Base-by-base conservation (phyloP, 805 yeast species). In the Naumovozyma dairenensis region DNA sequence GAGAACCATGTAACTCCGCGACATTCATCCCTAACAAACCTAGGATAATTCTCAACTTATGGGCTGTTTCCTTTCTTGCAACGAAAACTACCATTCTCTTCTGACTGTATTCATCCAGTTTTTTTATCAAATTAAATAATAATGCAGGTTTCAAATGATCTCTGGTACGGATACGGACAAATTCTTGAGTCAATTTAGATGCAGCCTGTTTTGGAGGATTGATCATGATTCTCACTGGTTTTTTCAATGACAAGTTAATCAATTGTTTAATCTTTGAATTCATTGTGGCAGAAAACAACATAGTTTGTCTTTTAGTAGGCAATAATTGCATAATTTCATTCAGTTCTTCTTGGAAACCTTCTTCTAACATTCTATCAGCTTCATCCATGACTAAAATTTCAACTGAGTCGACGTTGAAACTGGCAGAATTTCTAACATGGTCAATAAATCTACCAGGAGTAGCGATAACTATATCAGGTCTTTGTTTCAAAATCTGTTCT, bases 361-460 rank as follows among this genome's bases (percentile, higher is more conserved):
- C 99, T 57, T 92, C 99, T 48, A 92, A 71, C 97, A 92, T 92
- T 66, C 98, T 77, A 69, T 92, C 98, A 39, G 98, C 98, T 66
- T 92, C 98, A 66, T 92, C 98, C 46, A 92, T 71, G 20, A 92
- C 93, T 49, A 92, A 66, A 34, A 92, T 82, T 63, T 92, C 98
- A 32, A 92, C 92, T 21, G 77, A 69, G 46, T 92, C 97, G 31
- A 86, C 93, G 31, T 77, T 75, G 57, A 92, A 92, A 33, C 92
- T 80, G 6, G 96, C 85, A 5, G 97, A 87, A 63, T 92, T 92
- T 55, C 97, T 71, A 36, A 92, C 75, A 62, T 92, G 99, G 60
- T 92, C 99, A 52, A 92, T 92, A 46, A 92, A 80, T 66, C 99
- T 74, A 73, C 99, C 99, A 2, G 99, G 99, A 0, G 99, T 92